phyloP scores from a whole-genome alignment of 176 grass and related monocot species.

The Chrysopogon serrulatus region DNA sequence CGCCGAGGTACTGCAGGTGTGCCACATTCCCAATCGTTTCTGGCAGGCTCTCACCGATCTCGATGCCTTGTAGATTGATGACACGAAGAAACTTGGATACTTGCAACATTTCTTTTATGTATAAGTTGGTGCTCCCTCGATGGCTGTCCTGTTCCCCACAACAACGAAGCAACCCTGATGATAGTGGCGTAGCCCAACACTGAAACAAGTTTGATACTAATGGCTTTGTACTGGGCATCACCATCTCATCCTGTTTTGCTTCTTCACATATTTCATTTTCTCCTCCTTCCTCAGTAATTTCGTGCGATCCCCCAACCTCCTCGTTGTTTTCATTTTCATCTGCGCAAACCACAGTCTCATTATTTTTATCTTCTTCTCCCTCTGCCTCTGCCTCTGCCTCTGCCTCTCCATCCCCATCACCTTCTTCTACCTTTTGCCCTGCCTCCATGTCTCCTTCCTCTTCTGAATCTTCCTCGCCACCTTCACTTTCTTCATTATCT shows the following conservation, averaged over 20 bases:
- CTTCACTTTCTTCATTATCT: no score
- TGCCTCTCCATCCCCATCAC: not conserved
- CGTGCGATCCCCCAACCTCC: not conserved
- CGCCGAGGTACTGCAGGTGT: conserved; percentile 14
- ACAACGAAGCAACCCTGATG: not conserved
- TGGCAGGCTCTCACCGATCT: not conserved
- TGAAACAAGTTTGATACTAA: not conserved
- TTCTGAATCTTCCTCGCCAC: not conserved
- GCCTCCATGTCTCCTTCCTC: not conserved
- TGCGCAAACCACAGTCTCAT: not conserved
- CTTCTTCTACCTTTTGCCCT: not conserved
- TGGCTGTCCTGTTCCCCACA: not conserved
- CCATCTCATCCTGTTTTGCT: not conserved
- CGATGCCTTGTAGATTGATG: conserved; percentile 2
- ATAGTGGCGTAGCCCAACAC: not conserved
- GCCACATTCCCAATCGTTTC: not conserved
- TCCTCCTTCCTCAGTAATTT: not conserved
- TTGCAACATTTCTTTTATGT: not conserved
- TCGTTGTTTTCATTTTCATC: not conserved
- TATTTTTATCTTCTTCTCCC: not conserved
- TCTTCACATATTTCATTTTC: not conserved
- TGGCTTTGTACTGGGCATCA: not conserved
- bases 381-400: not conserved
- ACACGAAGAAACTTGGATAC: conserved; percentile 23
- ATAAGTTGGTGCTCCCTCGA: not conserved